phyloP scores from a whole-genome alignment of 2,329 filamentous ascomycete species.

The Ophiostoma tasmaniense region DNA sequence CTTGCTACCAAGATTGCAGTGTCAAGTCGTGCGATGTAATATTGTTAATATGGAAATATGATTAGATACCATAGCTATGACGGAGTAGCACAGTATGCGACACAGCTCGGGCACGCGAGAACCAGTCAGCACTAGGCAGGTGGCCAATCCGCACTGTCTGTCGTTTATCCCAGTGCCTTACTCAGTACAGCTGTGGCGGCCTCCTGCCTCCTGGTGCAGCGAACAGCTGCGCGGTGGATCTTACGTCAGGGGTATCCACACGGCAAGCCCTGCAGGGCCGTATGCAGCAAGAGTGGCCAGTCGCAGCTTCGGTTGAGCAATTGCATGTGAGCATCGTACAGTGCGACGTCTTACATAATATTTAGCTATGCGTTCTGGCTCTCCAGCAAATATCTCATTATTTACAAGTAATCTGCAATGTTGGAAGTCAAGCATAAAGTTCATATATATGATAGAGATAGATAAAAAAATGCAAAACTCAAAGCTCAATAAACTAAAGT shows the following conservation, averaged over 20 bases:
- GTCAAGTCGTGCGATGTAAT: neutral
- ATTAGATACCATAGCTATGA: neutral
- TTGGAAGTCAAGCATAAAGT: neutral
- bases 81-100: constrained; percentile 5
- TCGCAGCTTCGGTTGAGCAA: neutral
- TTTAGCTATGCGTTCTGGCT: neutral
- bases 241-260: constrained; percentile 4
- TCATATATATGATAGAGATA: neutral
- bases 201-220: neutral
- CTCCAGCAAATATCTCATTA: neutral
- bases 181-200: neutral
- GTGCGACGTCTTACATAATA: neutral
- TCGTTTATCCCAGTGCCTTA: neutral
- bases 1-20: neutral
- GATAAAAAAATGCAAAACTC: neutral
- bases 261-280: neutral
- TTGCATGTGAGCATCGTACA: neutral
- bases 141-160: neutral
- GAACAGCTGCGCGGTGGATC: neutral
- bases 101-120: neutral
- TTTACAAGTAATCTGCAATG: neutral
- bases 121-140: neutral
- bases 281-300: neutral
- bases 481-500: neutral
- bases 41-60: neutral